phyloP scores from a whole-genome alignment of 495 filamentous ascomycete genomes.

The Penicillium atrosanguineum region DNA sequence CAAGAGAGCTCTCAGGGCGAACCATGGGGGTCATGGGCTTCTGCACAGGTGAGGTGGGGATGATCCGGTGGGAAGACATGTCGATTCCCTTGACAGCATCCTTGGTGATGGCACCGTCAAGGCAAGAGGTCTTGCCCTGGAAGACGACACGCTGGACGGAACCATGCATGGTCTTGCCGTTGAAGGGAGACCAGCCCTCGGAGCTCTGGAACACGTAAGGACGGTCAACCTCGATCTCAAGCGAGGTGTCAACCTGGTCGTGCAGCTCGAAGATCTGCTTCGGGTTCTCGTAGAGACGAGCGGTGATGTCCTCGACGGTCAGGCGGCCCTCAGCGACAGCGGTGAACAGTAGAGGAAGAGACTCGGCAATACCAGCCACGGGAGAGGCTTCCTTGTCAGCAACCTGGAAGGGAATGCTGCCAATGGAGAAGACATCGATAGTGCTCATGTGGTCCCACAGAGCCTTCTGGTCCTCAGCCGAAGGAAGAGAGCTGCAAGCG shows the following conservation, averaged over 20 bases:
- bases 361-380: constrained; percentile 69
- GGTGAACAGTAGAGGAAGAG: constrained; percentile 74
- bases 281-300: constrained; percentile 74
- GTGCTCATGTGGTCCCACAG: constrained; percentile 75
- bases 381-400: constrained; percentile 59
- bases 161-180: constrained; percentile 66
- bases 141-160: constrained; percentile 78
- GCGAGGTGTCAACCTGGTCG: constrained; percentile 69
- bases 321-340: constrained; percentile 74
- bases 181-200: constrained; percentile 70
- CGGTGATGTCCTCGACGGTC: constrained; percentile 69
- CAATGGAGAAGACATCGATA: constrained; percentile 83
- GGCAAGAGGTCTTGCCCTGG: constrained; percentile 70
- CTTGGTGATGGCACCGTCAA: constrained; percentile 64
- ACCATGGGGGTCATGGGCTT: constrained; percentile 48
- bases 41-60: constrained; percentile 55
- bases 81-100: constrained; percentile 63
- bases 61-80: constrained; percentile 68
- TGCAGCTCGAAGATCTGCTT: constrained; percentile 86
- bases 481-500: constrained; percentile 64
- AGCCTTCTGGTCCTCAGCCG: constrained; percentile 67
- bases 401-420: constrained; percentile 78
- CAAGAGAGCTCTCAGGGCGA: constrained; percentile 45
- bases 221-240: constrained; percentile 74
- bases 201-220: constrained; percentile 58